Evolutionary conservation across 2,329 filamentous ascomycete genomes (phyloP).

Genomic region (Blastomyces silverae): DNA sequence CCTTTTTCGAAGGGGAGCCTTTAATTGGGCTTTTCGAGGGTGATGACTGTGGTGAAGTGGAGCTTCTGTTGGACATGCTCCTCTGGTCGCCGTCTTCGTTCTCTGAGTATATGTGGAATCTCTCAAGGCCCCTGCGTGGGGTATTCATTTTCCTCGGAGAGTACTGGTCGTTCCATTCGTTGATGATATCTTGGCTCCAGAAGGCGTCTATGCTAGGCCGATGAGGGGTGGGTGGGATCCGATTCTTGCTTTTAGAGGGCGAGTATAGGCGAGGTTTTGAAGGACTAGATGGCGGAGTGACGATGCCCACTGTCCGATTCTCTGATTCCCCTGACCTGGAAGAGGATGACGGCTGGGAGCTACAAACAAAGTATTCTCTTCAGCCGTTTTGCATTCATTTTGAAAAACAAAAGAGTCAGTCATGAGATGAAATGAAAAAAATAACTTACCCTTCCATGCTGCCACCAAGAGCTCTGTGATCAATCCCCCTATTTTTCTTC

Average conservation of each 20-base stretch:
- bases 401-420: neutral
- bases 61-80: neutral
- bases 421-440: neutral
- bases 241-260: constrained; percentile 40
- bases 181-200: constrained; percentile 48
- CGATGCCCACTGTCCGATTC: constrained; percentile 11
- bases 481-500: neutral
- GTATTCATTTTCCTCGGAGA: constrained; percentile 44
- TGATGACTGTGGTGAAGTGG: constrained; percentile 8
- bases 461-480: neutral
- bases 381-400: neutral
- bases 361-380: neutral
- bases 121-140: constrained; percentile 18
- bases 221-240: constrained; percentile 47
- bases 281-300: constrained; percentile 42
- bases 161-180: constrained; percentile 50
- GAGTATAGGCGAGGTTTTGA: constrained; percentile 41
- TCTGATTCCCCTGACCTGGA: neutral
- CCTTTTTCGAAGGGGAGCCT: constrained; percentile 26
- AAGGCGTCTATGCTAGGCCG: constrained; percentile 49
- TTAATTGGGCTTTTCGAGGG: constrained; percentile 16
- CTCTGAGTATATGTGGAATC: constrained; percentile 35
- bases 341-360: neutral
- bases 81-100: constrained; percentile 26
- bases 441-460: constrained; percentile 5